Conservation (phyloP, 2,329 filamentous ascomycete species). For the Verticillium klebahnii region DNA sequence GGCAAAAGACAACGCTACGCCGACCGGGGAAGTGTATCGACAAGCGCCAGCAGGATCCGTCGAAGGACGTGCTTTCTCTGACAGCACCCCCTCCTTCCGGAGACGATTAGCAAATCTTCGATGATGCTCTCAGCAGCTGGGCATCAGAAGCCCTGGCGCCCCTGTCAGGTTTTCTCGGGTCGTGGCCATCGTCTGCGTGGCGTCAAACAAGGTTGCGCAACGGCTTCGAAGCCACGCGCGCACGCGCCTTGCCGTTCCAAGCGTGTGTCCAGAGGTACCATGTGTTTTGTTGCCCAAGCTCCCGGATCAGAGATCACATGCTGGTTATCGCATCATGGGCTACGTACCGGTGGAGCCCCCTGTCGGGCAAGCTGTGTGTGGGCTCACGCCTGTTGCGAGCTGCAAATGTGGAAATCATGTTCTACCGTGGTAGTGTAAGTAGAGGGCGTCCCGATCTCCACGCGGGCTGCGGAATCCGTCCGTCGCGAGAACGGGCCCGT, state of each 20-base stretch:
- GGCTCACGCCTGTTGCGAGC: background rate
- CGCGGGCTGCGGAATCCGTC: background rate
- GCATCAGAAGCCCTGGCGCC: background rate
- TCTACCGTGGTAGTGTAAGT: background rate
- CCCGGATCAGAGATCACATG: background rate
- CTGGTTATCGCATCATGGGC: background rate
- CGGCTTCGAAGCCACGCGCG: background rate
- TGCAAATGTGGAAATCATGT: background rate
- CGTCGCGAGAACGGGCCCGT: background rate
- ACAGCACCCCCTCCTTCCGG: background rate
- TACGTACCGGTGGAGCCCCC: background rate
- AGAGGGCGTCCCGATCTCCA: background rate
- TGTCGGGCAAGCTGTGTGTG: background rate
- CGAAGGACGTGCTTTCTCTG: background rate
- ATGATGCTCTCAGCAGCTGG: background rate
- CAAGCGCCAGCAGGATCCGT: background rate
- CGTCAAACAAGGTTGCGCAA: conserved; percentile 14
- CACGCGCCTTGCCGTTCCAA: background rate
- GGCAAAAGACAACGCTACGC: no score
- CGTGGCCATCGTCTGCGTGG: conserved; percentile 11
- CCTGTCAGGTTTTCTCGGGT: background rate
- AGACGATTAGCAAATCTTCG: background rate
- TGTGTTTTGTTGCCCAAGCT: background rate
- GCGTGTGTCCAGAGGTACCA: background rate
- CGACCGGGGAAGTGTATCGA: background rate